Evolutionary conservation across 2,329 filamentous ascomycete species (phyloP), one percentile per base, ranked within the genome.

Genomic region (Botrytis byssoidea): DNA sequence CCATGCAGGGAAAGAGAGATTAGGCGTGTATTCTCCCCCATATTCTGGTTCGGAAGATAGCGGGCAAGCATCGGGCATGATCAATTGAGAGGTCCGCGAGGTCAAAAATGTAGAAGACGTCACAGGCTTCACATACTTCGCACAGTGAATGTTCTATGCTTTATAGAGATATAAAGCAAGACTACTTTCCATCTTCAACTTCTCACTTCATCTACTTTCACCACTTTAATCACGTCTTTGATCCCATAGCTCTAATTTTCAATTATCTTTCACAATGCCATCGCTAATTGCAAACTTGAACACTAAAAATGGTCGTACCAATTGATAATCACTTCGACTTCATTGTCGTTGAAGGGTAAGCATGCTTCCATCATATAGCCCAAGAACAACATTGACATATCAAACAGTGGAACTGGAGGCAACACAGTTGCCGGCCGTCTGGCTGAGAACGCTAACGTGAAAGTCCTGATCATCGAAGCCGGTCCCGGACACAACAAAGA

Each of bases 401-500:
- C 22, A 48, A 25, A 48, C 22, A 48, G 46, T 48, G 46, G 46
- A 48, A 48, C 46, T 25, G 46, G 46, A 48, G 46, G 46, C 46
- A 48, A 48, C 46, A 48, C 46, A 12, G 46, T 48, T 48, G 46
- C 46, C 46, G 46, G 46, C 46, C 46, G 46, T 48, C 46, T 48
- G 0, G 46, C 46, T 22, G 46, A 48, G 46, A 48, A 25, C 4
- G 22, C 22, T 4, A 48, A 48, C 46, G 46, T 48, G 4, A 48
- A 48, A 4, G 4, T 48, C 22, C 9, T 48, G 10, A 48, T 48
- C 22, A 48, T 48, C 22, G 46, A 48, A 48, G 46, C 46, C 9
- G 46, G 46, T 10, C 46, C 46, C 22, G 22, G 22, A 48, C 86
- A 88, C 77, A 83, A 88, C 0, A 79, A 83, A 9, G 82, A 86